A percentile compares a stretch with the other conserved stretches of the same genome.
These are phyloP conservation scores for Chenopodium suecicum DNA, from an alignment of 148 eudicot species.

Conservation along the genomic window DNA sequence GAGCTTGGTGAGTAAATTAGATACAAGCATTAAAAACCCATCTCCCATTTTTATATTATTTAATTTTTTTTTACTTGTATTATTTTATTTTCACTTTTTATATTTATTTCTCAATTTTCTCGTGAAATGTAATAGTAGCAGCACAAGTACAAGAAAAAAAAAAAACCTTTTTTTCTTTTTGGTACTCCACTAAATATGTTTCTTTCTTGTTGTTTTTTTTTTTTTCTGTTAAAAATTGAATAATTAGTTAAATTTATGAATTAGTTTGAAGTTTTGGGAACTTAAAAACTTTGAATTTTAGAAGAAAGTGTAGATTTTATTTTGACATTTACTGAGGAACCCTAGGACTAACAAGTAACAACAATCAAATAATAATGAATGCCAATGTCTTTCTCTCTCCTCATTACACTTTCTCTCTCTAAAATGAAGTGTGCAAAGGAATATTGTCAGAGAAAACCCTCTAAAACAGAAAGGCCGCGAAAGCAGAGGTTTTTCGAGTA, in stretches of 20 bases:
- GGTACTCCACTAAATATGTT: not conserved
- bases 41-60: not conserved
- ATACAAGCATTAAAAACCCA: constrained; percentile 28
- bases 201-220: not conserved
- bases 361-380: constrained; percentile 4
- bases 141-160: not conserved
- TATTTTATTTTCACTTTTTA: not conserved
- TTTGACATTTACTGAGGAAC: constrained; percentile 11
- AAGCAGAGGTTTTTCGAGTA: constrained; percentile 26
- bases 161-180: not conserved
- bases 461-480: constrained; percentile 38
- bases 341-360: constrained; percentile 5
- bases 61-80: not conserved
- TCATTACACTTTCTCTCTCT: constrained; percentile 14
- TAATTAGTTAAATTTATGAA: not conserved
- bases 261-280: not conserved
- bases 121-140: constrained; percentile 17
- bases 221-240: no score
- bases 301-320: not conserved
- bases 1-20: constrained; percentile 5
- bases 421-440: constrained; percentile 30
- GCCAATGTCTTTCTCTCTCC: constrained; percentile 1
- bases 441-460: constrained; percentile 41
- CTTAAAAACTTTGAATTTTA: not conserved
- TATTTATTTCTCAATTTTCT: constrained; percentile 15